These are phyloP conservation scores for Coemansia sp. DNA, from an alignment of 192 early-diverging fungal species.

Conservation along the genomic window DNA sequence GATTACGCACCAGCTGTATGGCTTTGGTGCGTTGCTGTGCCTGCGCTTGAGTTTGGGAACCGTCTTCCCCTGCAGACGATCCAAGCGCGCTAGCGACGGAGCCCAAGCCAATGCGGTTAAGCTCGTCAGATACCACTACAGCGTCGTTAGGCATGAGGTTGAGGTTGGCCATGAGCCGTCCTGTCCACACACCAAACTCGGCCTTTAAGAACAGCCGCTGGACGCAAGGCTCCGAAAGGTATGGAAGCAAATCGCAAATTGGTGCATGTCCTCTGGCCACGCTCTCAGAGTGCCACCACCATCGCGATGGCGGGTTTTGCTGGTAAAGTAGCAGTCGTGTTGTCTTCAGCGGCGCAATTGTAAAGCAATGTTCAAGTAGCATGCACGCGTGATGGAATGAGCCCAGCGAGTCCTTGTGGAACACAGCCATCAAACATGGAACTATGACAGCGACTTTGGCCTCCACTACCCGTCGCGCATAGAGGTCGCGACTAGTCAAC, in stretches of 20 bases:
- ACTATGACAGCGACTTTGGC: slow-evolving; percentile 47
- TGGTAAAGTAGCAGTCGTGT: slow-evolving; percentile 46
- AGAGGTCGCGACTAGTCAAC: slow-evolving; percentile 40
- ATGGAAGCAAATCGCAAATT: slow-evolving; percentile 52
- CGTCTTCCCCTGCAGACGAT: slow-evolving; percentile 7
- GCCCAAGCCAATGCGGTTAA: slow-evolving; percentile 46
- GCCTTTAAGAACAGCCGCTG: slow-evolving; percentile 52
- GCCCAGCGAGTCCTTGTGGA: slow-evolving; percentile 48
- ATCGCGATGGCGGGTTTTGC: slow-evolving; percentile 48
- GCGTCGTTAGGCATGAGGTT: slow-evolving; percentile 47
- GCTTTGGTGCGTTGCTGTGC: slow-evolving; percentile 43
- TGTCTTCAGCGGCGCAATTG: slow-evolving; percentile 38
- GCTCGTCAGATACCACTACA: slow-evolving; percentile 44
- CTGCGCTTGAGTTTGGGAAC: slow-evolving; percentile 14
- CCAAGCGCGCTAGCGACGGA: slow-evolving; percentile 33
- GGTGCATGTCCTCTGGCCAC: slow-evolving; percentile 46
- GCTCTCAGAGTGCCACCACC: slow-evolving; percentile 40
- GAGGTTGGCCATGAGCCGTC: slow-evolving; percentile 43
- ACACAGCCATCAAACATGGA: slow-evolving; percentile 51
- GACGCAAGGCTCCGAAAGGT: slow-evolving; percentile 49
- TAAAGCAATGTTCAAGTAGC: slow-evolving; percentile 53
- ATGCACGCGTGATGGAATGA: slow-evolving; percentile 52
- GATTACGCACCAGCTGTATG: slow-evolving; percentile 50
- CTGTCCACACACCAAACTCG: slow-evolving; percentile 53
- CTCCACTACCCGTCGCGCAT: slow-evolving; percentile 41